Evolutionary conservation across 768 basidiomycete species (phyloP), one percentile per base, ranked within the genome.

Genomic region (Rhodotorula babjevae): DNA sequence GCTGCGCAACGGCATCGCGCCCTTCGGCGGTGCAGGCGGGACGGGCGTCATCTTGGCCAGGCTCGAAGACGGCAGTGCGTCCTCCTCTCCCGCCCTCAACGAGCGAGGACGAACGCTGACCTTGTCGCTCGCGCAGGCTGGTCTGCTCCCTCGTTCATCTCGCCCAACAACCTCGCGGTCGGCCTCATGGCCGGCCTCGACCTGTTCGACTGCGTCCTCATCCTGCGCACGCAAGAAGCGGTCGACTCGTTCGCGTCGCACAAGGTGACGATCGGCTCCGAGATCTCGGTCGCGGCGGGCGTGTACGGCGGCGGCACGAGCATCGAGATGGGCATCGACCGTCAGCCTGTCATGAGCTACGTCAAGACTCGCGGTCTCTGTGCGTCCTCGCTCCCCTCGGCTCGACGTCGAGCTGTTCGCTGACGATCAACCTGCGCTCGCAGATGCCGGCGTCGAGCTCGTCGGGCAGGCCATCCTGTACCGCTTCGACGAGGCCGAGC

Each of bases 71-170:
- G 74, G 74, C 9, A 71, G 68, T 65, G 44, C 52, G 69, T 70
- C 29, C 5, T 6, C 0, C 47, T 63, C 16, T 9, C 25, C 40
- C 12, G 0, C 19, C 1, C 31, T 19, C 31, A 2, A 29, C 23
- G 19, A 36, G 19, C 46, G 33, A 49, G 49, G 3, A 21, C 49
- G 49, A 18, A 9, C 4, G 12, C 53, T 55, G n/a, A 55, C 53
- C n/a, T 36, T 55, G 7, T 3, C 8, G 27, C 25, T 61, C n/a
- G 27, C 0, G 36, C 59, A 69, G 63, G 59, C 50, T 80, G 79
- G 79, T 78, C 77, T 9, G 73, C 77, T 1, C 79, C 79, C 2
- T 73, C 71, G 9, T 71, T 73, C 25, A 72, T 80, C 57, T 70
- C 65, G 29, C 79, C 71, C 2, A 80, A 80, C 66, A 78, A 78